phyloP scores from a whole-genome alignment of 352 stramenopile species.

The Phytophthora europaea region DNA sequence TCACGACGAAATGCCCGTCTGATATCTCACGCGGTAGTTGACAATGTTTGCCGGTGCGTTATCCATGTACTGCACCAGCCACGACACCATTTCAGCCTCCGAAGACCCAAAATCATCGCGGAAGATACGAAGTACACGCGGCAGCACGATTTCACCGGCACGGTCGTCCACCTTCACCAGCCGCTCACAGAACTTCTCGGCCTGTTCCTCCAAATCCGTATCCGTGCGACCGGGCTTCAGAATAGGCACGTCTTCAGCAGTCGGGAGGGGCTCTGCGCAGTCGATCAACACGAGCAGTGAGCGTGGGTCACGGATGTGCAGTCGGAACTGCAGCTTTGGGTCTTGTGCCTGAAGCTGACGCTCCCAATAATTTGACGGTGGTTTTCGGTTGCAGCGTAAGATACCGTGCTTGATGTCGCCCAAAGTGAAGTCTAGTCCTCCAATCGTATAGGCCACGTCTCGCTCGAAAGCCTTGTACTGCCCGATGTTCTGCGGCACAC shows the following conservation, averaged over 20 bases:
- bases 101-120: conserved; percentile 89
- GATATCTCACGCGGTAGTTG: conserved; percentile 83
- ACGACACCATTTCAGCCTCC: conserved; percentile 88
- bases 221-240: conserved; percentile 85
- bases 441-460: conserved; percentile 84
- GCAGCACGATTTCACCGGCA: conserved; percentile 69
- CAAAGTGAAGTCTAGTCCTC: conserved; percentile 80
- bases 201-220: conserved; percentile 87
- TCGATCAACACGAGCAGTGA: conserved; percentile 87
- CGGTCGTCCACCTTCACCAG: conserved; percentile 72
- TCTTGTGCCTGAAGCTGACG: conserved; percentile 85
- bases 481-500: conserved; percentile 83
- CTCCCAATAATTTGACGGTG: conserved; percentile 89
- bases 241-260: conserved; percentile 72
- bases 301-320: conserved; percentile 89
- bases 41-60: conserved; percentile 73
- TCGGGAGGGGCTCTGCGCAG: conserved; percentile 70
- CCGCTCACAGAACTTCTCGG: conserved; percentile 78
- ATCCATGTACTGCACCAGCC: conserved; percentile 89
- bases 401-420: conserved; percentile 91
- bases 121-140: conserved; percentile 85
- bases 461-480: conserved; percentile 89
- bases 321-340: conserved; percentile 84
- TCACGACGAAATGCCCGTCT: conserved; percentile 76
- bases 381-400: conserved; percentile 89